phyloP scores from a whole-genome alignment of 2,329 filamentous ascomycete genomes.

The Fusarium virguliforme region DNA sequence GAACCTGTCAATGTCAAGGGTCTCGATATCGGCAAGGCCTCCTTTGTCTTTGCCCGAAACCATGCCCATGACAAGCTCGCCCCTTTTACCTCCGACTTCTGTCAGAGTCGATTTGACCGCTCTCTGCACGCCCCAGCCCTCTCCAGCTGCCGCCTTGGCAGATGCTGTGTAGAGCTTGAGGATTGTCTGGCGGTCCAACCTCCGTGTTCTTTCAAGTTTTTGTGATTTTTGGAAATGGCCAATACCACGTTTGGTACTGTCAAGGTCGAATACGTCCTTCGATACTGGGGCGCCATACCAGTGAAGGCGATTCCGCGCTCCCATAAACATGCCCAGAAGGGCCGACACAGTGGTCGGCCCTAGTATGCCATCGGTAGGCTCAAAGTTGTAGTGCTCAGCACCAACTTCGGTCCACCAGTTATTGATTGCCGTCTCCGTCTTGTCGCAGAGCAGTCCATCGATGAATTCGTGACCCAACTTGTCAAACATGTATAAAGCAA shows the following conservation, averaged over 20 bases:
- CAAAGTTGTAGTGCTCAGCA: slow-evolving; percentile 90
- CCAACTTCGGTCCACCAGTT: slow-evolving; percentile 98
- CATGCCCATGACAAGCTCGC: slow-evolving; percentile 96
- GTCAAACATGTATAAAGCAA: slow-evolving; percentile 88
- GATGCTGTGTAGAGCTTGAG: slow-evolving; percentile 86
- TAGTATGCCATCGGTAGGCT: slow-evolving; percentile 92
- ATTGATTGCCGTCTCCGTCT: slow-evolving; percentile 89
- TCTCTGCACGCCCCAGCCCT: slow-evolving; percentile 92
- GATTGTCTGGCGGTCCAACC: slow-evolving; percentile 87
- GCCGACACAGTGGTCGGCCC: slow-evolving; percentile 93
- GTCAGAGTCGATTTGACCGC: slow-evolving; percentile 96
- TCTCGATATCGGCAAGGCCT: slow-evolving; percentile 93
- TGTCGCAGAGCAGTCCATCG: slow-evolving; percentile 92
- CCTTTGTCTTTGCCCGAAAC: slow-evolving; percentile 89
- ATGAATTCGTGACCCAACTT: slow-evolving; percentile 91
- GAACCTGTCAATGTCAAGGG: slow-evolving; percentile 88
- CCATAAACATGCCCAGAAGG: slow-evolving; percentile 88
- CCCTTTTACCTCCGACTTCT: slow-evolving; percentile 93
- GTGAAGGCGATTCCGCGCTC: slow-evolving; percentile 89
- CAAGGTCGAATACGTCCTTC: slow-evolving; percentile 93
- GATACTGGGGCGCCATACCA: slow-evolving; percentile 86
- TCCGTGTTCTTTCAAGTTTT: slow-evolving; percentile 82
- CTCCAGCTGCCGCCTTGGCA: slow-evolving; percentile 89
- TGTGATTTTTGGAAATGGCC: slow-evolving; percentile 91
- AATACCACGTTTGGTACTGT: slow-evolving; percentile 86